These are phyloP conservation scores for Eucalyptus tenuipes DNA, from an alignment of 345 rosid genomes.

Conservation along the genomic window DNA sequence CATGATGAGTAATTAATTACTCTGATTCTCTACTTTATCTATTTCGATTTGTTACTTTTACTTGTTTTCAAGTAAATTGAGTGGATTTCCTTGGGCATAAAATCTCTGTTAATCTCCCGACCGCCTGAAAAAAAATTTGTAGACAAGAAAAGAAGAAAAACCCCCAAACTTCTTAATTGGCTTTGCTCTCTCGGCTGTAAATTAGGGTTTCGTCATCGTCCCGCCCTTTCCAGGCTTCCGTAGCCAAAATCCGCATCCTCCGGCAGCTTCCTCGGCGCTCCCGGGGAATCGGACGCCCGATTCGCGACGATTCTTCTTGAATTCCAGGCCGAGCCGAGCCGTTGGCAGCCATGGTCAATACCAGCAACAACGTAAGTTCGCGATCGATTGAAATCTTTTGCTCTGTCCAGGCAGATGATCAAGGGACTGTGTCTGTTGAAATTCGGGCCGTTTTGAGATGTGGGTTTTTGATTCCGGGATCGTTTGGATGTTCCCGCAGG, in stretches of 20 bases:
- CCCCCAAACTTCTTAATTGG: background rate
- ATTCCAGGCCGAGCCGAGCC: background rate
- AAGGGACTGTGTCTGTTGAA: background rate
- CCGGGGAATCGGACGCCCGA: background rate
- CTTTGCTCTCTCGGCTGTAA: background rate
- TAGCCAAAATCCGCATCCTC: background rate
- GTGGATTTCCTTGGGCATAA: no score
- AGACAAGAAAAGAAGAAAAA: background rate
- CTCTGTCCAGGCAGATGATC: background rate
- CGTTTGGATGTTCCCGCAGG: conserved; percentile 11
- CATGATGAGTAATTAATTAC: background rate
- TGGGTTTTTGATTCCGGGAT: background rate
- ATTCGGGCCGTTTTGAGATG: background rate
- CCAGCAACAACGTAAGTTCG: conserved; percentile 29
- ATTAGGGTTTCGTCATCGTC: background rate
- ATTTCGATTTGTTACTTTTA: no score
- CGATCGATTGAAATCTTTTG: background rate
- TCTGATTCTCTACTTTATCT: background rate
- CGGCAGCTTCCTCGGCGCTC: background rate
- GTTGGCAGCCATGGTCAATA: conserved; percentile 6
- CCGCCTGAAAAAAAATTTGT: background rate
- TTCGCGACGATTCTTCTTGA: background rate
- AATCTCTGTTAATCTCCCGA: background rate
- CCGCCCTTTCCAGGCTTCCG: background rate
- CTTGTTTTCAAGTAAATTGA: no score